Evolutionary conservation across 331 rosid species (phyloP), one percentile per base, ranked within the genome.

Genomic region (Saraca asoca): DNA sequence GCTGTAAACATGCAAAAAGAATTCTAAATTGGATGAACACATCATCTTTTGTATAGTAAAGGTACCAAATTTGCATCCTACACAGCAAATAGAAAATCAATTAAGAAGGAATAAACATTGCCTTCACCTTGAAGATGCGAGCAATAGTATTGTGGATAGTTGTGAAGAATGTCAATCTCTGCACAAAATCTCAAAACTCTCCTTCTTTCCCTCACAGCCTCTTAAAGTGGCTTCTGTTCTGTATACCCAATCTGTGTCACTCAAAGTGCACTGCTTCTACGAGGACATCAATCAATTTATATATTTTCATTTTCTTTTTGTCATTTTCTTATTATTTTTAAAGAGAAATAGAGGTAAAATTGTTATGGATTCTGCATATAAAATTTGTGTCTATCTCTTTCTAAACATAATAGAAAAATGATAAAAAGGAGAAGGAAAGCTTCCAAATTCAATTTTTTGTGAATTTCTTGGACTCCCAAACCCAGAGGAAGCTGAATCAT

Each of bases 251-350:
- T 75, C 8, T 15, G 49, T 43, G 38, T 64, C 78, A 45, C 78
- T 38, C 59, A 61, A 16, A 66, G 82, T 74, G 65, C 51, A 42
- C 38, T n/a, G 48, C 79, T 34, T 58, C 58, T 61, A 7, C 1
- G 20, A 8, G 50, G 61, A 33, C 69, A 19, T 34, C 9, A 52
- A 19, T 54, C n/a, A n/a, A n/a, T n/a, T n/a, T n/a, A n/a, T n/a
- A n/a, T n/a, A n/a, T n/a, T n/a, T n/a, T n/a, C n/a, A n/a, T n/a
- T n/a, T n/a, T n/a, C n/a, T n/a, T n/a, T n/a, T n/a, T n/a, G n/a
- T n/a, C n/a, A n/a, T n/a, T n/a, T n/a, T n/a, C n/a, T n/a, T n/a
- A n/a, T n/a, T n/a, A n/a, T n/a, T n/a, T n/a, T n/a, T n/a, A n/a
- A n/a, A n/a, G n/a, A n/a, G n/a, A n/a, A n/a, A n/a, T n/a, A n/a